Base-by-base conservation (phyloP, 225 moss, liverwort and hornwort genomes). In the Bryoerythrophyllum caledonicum region DNA sequence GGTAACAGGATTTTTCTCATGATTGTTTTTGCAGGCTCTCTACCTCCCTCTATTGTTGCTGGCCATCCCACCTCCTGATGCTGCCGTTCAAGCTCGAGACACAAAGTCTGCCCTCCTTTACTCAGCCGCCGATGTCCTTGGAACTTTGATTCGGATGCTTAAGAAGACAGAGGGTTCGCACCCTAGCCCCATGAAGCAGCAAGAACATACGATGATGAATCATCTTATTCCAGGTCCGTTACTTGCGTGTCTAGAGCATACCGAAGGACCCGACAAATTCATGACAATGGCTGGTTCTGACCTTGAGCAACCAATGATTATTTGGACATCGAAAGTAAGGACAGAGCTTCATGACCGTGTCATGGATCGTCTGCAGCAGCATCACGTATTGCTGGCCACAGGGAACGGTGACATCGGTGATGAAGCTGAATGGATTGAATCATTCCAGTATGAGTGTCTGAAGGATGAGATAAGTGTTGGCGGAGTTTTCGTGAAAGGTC, bases 71-170 rank as follows among this genome's bases (percentile, higher is more conserved):
- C 91, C 86, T 76, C 90, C 88, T n/a, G 88, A 89, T 76, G 80
- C 85, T 12, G 76, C 89, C 60, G 87, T 87, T 10, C 89, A 85
- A 80, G 84, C 94, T 73, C 84, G 81, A 65, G 94, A 95, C 62
- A 90, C 97, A 12, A 93, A 95, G 77, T 94, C 97, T 79, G 95
- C 97, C 24, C 95, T 99, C 34, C 76, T 91, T 24, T 99, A 99
- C 70, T 90, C 93, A 55, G 94, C 97, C 56, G 95, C 93, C 25
- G 91, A 99, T 85, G 93, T 90, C 53, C 84, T 99, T 66, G 97
- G 95, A 80, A 90, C 90, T 76, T 83, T 99, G 59, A 86, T 99
- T 75, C 90, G 90, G 43, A 93, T 82, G 85, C 88, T 93, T 21
- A 72, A 83, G 70, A 79, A 84, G 73, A 84, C 86, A 41, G 91